Evolutionary conservation across 108 stramenopile species (phyloP).

Genomic region (Cylindrotheca closterium): DNA sequence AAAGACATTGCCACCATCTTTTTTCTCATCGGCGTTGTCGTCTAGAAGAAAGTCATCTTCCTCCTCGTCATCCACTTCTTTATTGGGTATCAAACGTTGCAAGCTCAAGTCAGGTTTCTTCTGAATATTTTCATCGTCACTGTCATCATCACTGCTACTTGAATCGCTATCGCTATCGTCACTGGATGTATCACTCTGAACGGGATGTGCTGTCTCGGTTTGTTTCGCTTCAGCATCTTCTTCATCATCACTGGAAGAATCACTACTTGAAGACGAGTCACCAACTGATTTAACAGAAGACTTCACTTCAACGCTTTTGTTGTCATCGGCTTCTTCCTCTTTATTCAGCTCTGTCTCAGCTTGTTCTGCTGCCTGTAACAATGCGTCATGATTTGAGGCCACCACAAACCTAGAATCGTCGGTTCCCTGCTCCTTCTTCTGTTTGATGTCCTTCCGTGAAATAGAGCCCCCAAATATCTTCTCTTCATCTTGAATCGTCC

Average conservation of each 20-base stretch:
- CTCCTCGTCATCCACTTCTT: constrained; percentile 18
- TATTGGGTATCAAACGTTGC: not conserved
- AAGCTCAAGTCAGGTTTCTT: not conserved
- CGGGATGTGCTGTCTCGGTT: constrained; percentile 1
- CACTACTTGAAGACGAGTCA: constrained; percentile 20
- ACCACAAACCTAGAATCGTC: constrained; percentile 39
- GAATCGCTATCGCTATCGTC: not conserved
- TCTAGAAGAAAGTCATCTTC: constrained; percentile 41
- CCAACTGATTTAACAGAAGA: not conserved
- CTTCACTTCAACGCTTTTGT: not conserved
- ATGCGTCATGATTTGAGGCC: constrained; percentile 26
- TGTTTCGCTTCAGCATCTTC: constrained; percentile 7
- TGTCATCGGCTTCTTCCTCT: constrained; percentile 12
- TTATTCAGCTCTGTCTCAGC: constrained; percentile 25
- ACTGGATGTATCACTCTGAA: constrained; percentile 6
- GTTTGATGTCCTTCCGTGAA: constrained; percentile 15
- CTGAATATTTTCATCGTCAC: not conserved
- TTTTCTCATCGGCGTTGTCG: constrained; percentile 4
- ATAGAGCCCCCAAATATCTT: constrained; percentile 35
- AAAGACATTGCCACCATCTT: constrained; percentile 34
- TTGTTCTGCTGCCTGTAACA: constrained; percentile 43
- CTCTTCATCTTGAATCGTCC: constrained; percentile 42
- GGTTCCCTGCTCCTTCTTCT: constrained; percentile 8
- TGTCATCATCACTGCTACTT: constrained; percentile 18
- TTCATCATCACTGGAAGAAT: constrained; percentile 22